Evolutionary conservation across 306 rosid genomes (phyloP).

Genomic region (peach (Prunus persica)): DNA sequence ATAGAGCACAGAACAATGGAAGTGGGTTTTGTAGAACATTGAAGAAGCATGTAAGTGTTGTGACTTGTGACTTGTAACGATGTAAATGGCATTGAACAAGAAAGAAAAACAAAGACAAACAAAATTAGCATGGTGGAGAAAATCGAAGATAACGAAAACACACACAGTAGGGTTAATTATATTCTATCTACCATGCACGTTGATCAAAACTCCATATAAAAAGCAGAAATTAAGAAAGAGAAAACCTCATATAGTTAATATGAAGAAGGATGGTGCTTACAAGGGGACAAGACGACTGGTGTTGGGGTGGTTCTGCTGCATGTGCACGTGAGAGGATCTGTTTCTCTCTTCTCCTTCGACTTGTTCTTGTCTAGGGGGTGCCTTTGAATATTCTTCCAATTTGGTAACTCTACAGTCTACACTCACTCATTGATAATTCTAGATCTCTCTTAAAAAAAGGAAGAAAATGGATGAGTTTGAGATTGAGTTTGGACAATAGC

Average conservation of each 20-base stretch:
- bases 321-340: conserved; percentile 49
- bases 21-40: background rate
- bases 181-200: background rate
- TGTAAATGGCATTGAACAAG: background rate
- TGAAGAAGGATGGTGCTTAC: conserved; percentile 20
- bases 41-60: background rate
- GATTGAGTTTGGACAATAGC: conserved; percentile 2
- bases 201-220: background rate
- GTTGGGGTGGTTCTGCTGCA: conserved; percentile 12
- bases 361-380: conserved; percentile 34
- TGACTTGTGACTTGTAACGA: background rate
- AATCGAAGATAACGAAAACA: background rate
- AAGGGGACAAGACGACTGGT: conserved; percentile 26
- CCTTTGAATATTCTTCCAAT: conserved; percentile 25
- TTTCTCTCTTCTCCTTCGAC: conserved; percentile 29
- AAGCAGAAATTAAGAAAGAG: background rate
- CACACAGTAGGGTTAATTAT: background rate
- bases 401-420: conserved; percentile 8
- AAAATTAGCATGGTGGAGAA: too few species aligned
- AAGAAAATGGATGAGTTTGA: background rate
- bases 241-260: background rate
- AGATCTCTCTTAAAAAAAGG: background rate
- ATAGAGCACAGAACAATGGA: too few species aligned
- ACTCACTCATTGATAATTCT: conserved; percentile 41
- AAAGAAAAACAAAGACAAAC: background rate